Evolutionary conservation across 768 basidiomycete genomes (phyloP).

Genomic region (Rhodosporidiobolus sp.): DNA sequence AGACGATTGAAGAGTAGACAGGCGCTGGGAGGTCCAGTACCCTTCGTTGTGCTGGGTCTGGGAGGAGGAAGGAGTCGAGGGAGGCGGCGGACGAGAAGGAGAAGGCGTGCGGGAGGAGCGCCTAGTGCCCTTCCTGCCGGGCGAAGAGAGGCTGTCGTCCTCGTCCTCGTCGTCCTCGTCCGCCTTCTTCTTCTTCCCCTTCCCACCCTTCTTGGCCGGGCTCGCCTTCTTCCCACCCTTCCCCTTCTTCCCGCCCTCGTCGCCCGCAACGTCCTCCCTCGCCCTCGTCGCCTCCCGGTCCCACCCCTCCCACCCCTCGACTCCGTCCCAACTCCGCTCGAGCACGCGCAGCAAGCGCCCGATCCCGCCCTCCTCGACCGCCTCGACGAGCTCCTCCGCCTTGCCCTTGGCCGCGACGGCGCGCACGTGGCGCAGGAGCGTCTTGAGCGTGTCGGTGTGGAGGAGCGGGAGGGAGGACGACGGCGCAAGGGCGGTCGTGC

Average conservation of each 20-base stretch:
- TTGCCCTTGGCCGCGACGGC: conserved; percentile 41
- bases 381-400: conserved; percentile 53
- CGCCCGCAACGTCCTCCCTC: neutral
- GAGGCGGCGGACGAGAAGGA: neutral
- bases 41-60: neutral
- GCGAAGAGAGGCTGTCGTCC: conserved; percentile 41
- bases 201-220: conserved; percentile 47
- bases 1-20: neutral
- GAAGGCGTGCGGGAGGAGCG: conserved; percentile 9
- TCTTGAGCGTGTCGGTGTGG: conserved; percentile 60
- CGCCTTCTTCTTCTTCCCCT: conserved; percentile 12
- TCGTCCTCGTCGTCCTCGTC: conserved; percentile 28
- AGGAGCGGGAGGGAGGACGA: conserved; percentile 58
- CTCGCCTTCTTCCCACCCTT: conserved; percentile 37
- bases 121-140: neutral
- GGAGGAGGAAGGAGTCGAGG: neutral
- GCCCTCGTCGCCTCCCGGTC: conserved; percentile 39
- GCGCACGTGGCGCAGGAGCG: conserved; percentile 66
- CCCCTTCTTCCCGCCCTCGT: neutral
- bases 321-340: conserved; percentile 71
- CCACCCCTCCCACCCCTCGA: conserved; percentile 74
- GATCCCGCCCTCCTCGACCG: conserved; percentile 64
- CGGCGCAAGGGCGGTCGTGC: conserved; percentile 58
- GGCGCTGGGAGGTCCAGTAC: conserved; percentile 6
- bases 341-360: conserved; percentile 70